phyloP scores from a whole-genome alignment of 2,329 filamentous ascomycete species.

The Colletotrichum brevisporum region DNA sequence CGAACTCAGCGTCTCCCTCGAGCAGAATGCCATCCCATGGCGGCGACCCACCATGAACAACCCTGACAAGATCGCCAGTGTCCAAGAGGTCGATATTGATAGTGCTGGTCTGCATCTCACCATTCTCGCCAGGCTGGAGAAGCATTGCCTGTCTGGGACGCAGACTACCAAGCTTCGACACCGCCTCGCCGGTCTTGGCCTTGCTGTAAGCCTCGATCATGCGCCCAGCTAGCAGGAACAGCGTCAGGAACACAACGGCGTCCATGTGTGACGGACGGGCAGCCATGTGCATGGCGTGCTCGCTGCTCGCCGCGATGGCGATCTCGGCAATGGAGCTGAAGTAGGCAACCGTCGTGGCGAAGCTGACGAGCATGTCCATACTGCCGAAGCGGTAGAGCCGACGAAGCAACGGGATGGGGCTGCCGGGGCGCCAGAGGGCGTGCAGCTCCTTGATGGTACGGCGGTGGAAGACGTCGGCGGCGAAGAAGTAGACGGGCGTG shows the following conservation, averaged over 20 bases:
- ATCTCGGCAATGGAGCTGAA: slow-evolving; percentile 69
- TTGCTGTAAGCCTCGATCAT: slow-evolving; percentile 75
- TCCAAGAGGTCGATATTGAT: slow-evolving; percentile 69
- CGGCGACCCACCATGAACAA: slow-evolving; percentile 71
- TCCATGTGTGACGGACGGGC: slow-evolving; percentile 52
- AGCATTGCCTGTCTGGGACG: slow-evolving; percentile 68
- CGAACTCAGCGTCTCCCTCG: slow-evolving; percentile 63
- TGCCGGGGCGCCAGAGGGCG: slow-evolving; percentile 51
- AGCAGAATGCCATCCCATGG: slow-evolving; percentile 70
- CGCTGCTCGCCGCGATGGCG: slow-evolving; percentile 53
- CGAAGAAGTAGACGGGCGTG: slow-evolving; percentile 74
- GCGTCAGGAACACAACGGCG: slow-evolving; percentile 74
- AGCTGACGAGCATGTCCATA: slow-evolving; percentile 55
- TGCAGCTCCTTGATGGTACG: slow-evolving; percentile 71
- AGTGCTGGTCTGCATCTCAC: slow-evolving; percentile 47
- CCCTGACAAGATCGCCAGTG: slow-evolving; percentile 63
- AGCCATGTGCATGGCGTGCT: background rate
- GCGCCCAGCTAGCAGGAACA: slow-evolving; percentile 69
- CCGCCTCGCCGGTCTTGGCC: slow-evolving; percentile 72
- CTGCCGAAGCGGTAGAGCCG: slow-evolving; percentile 33
- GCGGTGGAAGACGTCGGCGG: slow-evolving; percentile 72
- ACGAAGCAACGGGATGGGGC: background rate
- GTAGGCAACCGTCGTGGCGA: slow-evolving; percentile 33
- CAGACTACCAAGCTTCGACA: slow-evolving; percentile 70
- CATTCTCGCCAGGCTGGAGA: slow-evolving; percentile 46